Base-by-base conservation (phyloP, 441 rosid species). In the Croton laevigatus region DNA sequence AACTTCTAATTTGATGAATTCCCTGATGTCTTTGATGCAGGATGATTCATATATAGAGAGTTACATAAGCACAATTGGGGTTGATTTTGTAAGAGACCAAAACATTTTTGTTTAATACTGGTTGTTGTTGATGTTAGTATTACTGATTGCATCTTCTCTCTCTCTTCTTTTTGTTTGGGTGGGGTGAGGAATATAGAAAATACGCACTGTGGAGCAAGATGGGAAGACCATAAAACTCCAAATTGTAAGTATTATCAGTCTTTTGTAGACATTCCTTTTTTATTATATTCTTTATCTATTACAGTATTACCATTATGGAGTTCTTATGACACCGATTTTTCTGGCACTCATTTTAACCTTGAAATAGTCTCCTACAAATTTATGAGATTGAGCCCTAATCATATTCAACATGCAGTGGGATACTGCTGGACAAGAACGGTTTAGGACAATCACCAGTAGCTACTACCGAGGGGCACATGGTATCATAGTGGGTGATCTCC, bases 31-130 rank as follows among this genome's bases (percentile, higher is more conserved):
- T 34, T 57, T 53, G 32, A 17, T 70, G 22, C 87, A 90, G 96
- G 96, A 90, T 73, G 91, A 90, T 76, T 90, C 96, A 8, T 90
- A 90, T 81, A 78, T 87, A 73, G 96, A 90, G 69, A 90, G 96
- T 84, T 90, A 90, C 81, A 90, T 88, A 67, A 90, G 96, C 77
- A 90, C 94, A 74, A 90, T 90, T 22, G 94, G 96, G 54, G 96
- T 90, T 8, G 96, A 91, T 71, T 92, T 92, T 68, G 97, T 91
- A 80, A 86, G 93, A 68, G 52, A 60, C 59, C 52, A 6, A 62
- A 34, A 42, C 4, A 12, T 54, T 59, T 17, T 22, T n/a, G 38
- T n/a, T 57, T 20, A 22, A 45, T 59, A 34, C 12, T 66, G 19
- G 51, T 13, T 66, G 34, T 40, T 22, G 34, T 59, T 48, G 45